Conservation (phyloP, 495 filamentous ascomycete genomes). For the Letharia columbiana region DNA sequence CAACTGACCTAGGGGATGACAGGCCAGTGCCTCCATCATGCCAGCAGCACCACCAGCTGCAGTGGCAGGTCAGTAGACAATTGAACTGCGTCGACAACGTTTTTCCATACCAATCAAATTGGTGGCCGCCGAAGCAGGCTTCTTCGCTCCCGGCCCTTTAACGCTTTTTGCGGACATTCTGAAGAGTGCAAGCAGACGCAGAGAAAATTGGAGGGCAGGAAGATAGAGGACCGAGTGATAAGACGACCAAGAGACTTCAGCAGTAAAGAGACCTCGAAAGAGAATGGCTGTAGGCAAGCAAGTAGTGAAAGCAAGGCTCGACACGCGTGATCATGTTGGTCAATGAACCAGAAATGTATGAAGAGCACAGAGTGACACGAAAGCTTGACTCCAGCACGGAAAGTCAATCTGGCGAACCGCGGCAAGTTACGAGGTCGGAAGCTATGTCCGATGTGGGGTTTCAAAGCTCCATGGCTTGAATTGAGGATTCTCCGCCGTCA, state of each 20-base stretch:
- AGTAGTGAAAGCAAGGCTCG: background rate
- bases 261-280: background rate
- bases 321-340: background rate
- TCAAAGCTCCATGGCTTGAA: constrained; percentile 11
- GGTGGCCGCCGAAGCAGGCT: constrained; percentile 76
- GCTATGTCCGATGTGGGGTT: constrained; percentile 9
- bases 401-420: constrained; percentile 3
- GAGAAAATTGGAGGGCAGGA: constrained; percentile 1
- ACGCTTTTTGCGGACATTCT: constrained; percentile 57
- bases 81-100: constrained; percentile 1
- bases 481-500: constrained; percentile 7
- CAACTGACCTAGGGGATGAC: constrained; percentile 84
- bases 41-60: constrained; percentile 93
- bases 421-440: constrained; percentile 11
- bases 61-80: constrained; percentile 26
- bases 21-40: constrained; percentile 98
- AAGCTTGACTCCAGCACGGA: background rate
- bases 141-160: constrained; percentile 59
- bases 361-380: background rate
- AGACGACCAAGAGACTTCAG: background rate
- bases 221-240: background rate
- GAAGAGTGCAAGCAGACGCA: constrained; percentile 2
- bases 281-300: background rate
- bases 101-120: constrained; percentile 76
- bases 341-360: constrained; percentile 3